Conservation (phyloP, 805 yeast species). For the Wickerhamomyces bisporus region DNA sequence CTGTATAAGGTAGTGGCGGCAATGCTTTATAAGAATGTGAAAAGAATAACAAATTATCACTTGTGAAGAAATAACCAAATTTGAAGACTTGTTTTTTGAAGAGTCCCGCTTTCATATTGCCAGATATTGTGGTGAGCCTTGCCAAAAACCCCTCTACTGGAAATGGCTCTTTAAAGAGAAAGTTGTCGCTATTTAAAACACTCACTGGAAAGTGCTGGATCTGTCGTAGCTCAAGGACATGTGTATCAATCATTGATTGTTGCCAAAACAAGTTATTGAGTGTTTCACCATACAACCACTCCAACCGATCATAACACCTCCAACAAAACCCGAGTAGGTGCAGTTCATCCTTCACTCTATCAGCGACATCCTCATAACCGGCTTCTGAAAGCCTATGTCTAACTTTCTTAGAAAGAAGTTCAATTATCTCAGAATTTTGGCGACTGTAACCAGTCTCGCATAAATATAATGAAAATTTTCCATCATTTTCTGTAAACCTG, state of each 20-base stretch:
- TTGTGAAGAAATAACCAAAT: slow-evolving; percentile 58
- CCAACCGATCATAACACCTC: slow-evolving; percentile 69
- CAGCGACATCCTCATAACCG: slow-evolving; percentile 22
- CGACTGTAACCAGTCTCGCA: slow-evolving; percentile 21
- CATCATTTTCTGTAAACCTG: not conserved
- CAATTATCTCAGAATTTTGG: slow-evolving; percentile 26
- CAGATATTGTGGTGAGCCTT: slow-evolving; percentile 47
- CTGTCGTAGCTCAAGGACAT: slow-evolving; percentile 58
- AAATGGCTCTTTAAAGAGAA: slow-evolving; percentile 47
- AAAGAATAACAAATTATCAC: slow-evolving; percentile 56
- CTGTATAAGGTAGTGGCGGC: slow-evolving; percentile 51
- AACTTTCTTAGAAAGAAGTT: slow-evolving; percentile 35
- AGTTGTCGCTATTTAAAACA: slow-evolving; percentile 18
- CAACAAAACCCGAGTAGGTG: slow-evolving; percentile 49
- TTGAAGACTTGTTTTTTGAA: slow-evolving; percentile 41
- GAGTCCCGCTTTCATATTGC: slow-evolving; percentile 29
- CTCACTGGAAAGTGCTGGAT: slow-evolving; percentile 34
- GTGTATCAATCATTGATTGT: slow-evolving; percentile 39
- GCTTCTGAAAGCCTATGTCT: slow-evolving; percentile 27
- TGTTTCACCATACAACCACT: slow-evolving; percentile 52
- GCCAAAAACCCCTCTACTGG: slow-evolving; percentile 81
- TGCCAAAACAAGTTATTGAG: slow-evolving; percentile 37
- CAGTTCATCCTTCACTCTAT: slow-evolving; percentile 22
- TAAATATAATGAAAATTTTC: slow-evolving; percentile 1
- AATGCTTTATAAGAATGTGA: slow-evolving; percentile 47